Evolutionary conservation across 805 yeast species (phyloP), one percentile per base, ranked within the genome.

Genomic region (Ogataea dorogensis): DNA sequence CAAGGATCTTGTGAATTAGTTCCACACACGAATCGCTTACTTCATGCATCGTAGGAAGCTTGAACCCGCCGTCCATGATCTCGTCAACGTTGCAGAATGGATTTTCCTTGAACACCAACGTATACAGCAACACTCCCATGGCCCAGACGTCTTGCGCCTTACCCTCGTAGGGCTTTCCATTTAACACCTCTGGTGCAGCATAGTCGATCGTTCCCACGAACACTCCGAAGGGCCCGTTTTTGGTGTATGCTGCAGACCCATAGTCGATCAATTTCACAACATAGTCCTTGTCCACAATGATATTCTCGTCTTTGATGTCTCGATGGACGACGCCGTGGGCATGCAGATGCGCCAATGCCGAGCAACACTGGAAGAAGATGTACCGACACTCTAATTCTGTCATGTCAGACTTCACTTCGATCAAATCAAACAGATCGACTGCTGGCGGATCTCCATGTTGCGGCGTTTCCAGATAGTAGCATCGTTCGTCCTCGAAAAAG

Each of bases 121-220:
- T 93, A 63, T 89, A 93, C 15, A 93, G 65, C 39, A 93, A 65
- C 15, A 93, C 85, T 2, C 98, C 98, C 55, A 91, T 69, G 0
- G 98, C 96, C 98, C 98, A 93, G 2, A 89, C 81, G 62, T 93
- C 98, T 59, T 93, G 98, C 3, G 95, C 91, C 56, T 77, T 82
- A 15, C 98, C 98, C 33, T 79, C 87, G 54, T 91, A 93, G 15
- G 89, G 82, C 42, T 79, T 80, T 2, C 98, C 98, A 33, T 80
- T 73, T 22, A 93, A 67, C 0, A 93, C 96, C 60, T 93, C 98
- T 0, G 98, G 98, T 0, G 98, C 95, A 1, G 98, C 98, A 59
- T 91, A 93, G 59, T 93, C 97, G 28, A 93, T 80, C 0, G 98
- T 93, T 2, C 98, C 98, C 2, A 93, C 98, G 63, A 93, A 91